phyloP scores from a whole-genome alignment of 2,329 filamentous ascomycete genomes.

The Lizonia empirigonia region DNA sequence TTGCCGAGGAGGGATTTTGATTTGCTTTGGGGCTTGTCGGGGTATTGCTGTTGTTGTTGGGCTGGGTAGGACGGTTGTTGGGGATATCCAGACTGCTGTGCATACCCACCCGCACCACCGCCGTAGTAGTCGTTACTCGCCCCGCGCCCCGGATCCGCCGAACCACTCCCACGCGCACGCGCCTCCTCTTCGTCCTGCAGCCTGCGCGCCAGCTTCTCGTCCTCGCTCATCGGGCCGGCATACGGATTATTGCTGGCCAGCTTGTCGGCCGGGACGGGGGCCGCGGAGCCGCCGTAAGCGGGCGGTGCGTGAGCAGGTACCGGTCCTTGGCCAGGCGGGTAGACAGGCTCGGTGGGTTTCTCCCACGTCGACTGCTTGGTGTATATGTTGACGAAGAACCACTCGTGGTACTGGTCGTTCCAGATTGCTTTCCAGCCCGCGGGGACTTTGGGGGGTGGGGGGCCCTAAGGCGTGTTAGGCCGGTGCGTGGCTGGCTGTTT shows the following conservation, averaged over 20 bases:
- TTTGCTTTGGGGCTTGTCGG: constrained; percentile 48
- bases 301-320: constrained; percentile 68
- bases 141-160: constrained; percentile 51
- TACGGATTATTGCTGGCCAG: constrained; percentile 72
- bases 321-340: constrained; percentile 62
- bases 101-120: constrained; percentile 24
- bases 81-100: constrained; percentile 30
- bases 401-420: constrained; percentile 87
- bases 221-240: constrained; percentile 59
- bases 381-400: constrained; percentile 89
- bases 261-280: constrained; percentile 47
- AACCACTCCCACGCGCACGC: constrained; percentile 52
- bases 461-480: constrained; percentile 44
- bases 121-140: constrained; percentile 57
- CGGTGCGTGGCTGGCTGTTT: constrained; percentile 1
- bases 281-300: constrained; percentile 42
- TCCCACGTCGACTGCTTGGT: constrained; percentile 94
- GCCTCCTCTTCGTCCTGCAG: constrained; percentile 85
- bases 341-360: constrained; percentile 72
- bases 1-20: constrained; percentile 57
- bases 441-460: constrained; percentile 67
- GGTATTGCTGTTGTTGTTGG: constrained; percentile 14
- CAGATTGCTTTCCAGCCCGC: constrained; percentile 85
- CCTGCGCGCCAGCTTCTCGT: constrained; percentile 74
- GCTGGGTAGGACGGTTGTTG: constrained; percentile 17